Base-by-base conservation (phyloP, 2,329 filamentous ascomycete species). In the Dactylellina drechsleri region DNA sequence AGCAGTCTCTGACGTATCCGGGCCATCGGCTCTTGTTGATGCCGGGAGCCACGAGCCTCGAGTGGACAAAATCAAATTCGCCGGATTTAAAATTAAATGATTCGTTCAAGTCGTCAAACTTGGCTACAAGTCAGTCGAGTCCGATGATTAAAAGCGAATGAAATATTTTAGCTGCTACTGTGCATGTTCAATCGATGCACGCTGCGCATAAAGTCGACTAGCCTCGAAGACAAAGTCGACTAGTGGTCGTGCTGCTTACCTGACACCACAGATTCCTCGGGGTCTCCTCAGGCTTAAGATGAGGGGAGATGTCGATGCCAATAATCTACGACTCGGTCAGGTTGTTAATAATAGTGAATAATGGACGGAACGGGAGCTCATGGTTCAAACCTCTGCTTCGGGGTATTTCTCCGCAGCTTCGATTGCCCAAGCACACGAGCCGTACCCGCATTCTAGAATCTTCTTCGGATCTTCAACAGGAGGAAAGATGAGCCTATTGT, bases 41-140 rank as follows among this genome's bases (percentile, higher is more conserved):
- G 0, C 92, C 92, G 20, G 82, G 82, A 75, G 82, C 82, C 76
- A 85, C 82, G 68, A 77, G 87, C 84, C 81, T 88, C 78, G 92
- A 96, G 79, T 96, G 92, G 77, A 97, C 90, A 78, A 97, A 82
- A 82, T 98, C 92, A 83, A 90, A 95, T 1, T 89, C 89, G 66
- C 87, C 85, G 78, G 89, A 86, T 15, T 87, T 87, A 57, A 89
- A 81, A 2, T 85, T 83, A 92, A 93, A 97, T 13, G 87, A 86
- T 62, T 88, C 87, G 79, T 96, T 92, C 78, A 95, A 90, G 81
- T 96, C 92, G 81, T 89, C 87, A 61, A 89, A 89, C 77, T 86
- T 89, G 89, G 60, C 87, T 83, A 50, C 86, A 83, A 36, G 58
- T 75, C 50, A 66, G 66, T 64, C 57, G 41, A 36, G 31, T 36